phyloP scores from a whole-genome alignment of 1,284 basidiomycete genomes.

The Malassezia nana region DNA sequence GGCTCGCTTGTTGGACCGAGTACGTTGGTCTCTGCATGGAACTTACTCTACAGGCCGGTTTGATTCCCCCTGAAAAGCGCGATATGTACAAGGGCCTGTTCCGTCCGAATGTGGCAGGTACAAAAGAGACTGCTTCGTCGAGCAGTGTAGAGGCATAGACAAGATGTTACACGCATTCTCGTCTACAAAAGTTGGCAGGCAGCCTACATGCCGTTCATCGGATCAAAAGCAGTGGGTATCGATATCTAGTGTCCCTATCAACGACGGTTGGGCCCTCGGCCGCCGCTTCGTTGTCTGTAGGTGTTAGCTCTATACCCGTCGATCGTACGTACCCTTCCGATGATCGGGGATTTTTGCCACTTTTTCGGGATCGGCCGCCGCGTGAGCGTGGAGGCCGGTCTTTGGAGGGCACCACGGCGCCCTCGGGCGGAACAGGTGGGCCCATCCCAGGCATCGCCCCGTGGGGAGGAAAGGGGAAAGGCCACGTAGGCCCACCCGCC shows the following conservation, averaged over 20 bases:
- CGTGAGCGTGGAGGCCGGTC: neutral
- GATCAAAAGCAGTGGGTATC: neutral
- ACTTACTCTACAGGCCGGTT: conserved; percentile 8
- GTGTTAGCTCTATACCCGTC: conserved; percentile 11
- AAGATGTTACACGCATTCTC: neutral
- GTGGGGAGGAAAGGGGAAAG: conserved; percentile 13
- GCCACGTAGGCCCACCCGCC: neutral
- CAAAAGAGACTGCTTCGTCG: neutral
- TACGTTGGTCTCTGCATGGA: conserved; percentile 51
- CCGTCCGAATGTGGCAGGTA: neutral
- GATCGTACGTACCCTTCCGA: conserved; percentile 1
- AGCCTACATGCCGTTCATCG: neutral
- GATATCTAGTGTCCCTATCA: neutral
- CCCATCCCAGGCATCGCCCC: neutral
- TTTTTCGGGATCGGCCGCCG: neutral
- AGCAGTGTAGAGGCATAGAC: neutral
- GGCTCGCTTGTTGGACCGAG: conserved; percentile 66
- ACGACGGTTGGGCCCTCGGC: neutral
- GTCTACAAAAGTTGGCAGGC: neutral
- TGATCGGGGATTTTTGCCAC: neutral
- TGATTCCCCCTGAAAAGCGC: conserved; percentile 15
- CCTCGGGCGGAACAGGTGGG: neutral
- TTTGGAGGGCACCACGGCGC: neutral
- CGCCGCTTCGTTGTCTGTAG: neutral
- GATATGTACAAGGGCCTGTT: conserved; percentile 4